phyloP scores from a whole-genome alignment of 2,329 filamentous ascomycete genomes.

The Trematosphaeria pertusa region DNA sequence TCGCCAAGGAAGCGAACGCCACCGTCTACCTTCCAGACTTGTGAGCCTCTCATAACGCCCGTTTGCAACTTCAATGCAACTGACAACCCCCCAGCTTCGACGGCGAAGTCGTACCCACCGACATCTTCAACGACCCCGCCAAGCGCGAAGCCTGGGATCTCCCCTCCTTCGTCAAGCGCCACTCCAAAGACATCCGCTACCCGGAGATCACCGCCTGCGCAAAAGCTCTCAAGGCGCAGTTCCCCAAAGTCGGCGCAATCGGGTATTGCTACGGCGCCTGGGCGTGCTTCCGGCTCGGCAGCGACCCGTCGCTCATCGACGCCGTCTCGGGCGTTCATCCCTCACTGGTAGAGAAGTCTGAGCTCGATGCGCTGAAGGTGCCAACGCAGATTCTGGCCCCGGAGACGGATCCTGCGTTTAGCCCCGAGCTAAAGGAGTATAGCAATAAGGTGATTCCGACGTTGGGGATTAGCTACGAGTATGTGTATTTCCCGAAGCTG shows the following conservation, averaged over 20 bases:
- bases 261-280: constrained; percentile 59
- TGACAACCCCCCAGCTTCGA: constrained; percentile 30
- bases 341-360: constrained; percentile 35
- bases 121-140: constrained; percentile 33
- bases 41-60: constrained; percentile 21
- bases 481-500: constrained; percentile 42
- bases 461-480: constrained; percentile 40
- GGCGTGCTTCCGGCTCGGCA: constrained; percentile 41
- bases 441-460: constrained; percentile 35
- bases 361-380: constrained; percentile 40
- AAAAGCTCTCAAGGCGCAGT: constrained; percentile 42
- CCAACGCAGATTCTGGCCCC: constrained; percentile 40
- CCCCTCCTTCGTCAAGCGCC: constrained; percentile 45
- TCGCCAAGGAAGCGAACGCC: constrained; percentile 54
- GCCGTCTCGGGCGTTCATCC: constrained; percentile 40
- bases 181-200: constrained; percentile 49
- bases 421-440: constrained; percentile 40
- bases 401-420: constrained; percentile 35
- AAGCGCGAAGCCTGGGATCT: constrained; percentile 49
- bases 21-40: constrained; percentile 57
- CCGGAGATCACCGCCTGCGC: constrained; percentile 48
- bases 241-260: constrained; percentile 53
- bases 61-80: not conserved
- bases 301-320: constrained; percentile 40
- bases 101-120: constrained; percentile 37